Percentiles rank a stretch among this genome's conserved stretches.
Conservation (phyloP, 2,329 filamentous ascomycete species). For the Sphaceloma murrayae region DNA sequence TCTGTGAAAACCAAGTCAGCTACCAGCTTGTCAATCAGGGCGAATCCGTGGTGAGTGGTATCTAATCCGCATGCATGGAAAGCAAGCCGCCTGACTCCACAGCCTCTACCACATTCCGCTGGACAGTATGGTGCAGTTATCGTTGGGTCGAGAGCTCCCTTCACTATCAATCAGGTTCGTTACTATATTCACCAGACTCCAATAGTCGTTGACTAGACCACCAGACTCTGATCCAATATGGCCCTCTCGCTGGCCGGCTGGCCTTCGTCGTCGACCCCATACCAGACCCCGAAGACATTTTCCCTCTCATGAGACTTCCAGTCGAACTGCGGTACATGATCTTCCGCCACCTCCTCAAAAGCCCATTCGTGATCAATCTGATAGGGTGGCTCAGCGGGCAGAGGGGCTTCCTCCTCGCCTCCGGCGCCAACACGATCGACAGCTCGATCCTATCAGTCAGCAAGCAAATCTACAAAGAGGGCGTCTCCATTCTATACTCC, state of each 20-base stretch:
- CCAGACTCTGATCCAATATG: neutral
- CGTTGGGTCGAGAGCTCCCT: neutral
- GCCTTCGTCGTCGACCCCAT: constrained; percentile 3
- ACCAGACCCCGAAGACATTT: neutral
- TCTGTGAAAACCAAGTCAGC: neutral
- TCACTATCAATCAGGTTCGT: neutral
- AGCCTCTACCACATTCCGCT: neutral
- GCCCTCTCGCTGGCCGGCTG: neutral
- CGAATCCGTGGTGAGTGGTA: neutral
- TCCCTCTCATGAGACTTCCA: neutral
- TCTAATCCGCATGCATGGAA: neutral
- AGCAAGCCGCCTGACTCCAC: no score
- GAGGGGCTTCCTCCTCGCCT: neutral
- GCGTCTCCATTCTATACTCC: neutral
- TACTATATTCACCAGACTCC: no score
- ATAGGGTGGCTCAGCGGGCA: neutral
- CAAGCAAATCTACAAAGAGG: neutral
- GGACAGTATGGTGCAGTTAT: neutral
- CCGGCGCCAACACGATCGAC: neutral
- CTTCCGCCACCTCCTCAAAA: neutral
- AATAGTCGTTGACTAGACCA: no score
- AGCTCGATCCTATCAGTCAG: neutral
- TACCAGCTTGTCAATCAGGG: neutral
- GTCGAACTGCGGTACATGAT: neutral
- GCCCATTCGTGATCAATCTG: neutral